phyloP scores from a whole-genome alignment of 495 filamentous ascomycete genomes.

The Oidiodendron maius region DNA sequence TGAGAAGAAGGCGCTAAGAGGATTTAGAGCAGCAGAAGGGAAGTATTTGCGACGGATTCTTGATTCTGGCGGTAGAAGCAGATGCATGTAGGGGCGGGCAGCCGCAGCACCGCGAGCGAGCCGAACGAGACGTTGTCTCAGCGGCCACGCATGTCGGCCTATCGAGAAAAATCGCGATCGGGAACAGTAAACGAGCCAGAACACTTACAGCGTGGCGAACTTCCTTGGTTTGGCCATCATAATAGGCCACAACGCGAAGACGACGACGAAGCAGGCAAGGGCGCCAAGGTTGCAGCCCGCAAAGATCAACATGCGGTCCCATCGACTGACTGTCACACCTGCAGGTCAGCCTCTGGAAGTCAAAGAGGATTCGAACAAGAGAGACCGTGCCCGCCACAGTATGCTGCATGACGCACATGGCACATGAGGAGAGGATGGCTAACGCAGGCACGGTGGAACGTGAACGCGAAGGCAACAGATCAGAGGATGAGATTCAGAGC shows the following conservation, averaged over 20 bases:
- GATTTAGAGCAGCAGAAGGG: not conserved
- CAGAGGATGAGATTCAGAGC: no score
- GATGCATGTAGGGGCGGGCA: conserved; percentile 20
- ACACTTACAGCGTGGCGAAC: conserved; percentile 92
- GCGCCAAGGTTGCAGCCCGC: conserved; percentile 87
- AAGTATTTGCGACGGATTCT: no score
- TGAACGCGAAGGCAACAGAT: conserved; percentile 1
- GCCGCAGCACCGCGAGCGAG: conserved; percentile 20
- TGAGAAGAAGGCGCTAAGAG: no score
- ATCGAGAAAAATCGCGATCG: no score
- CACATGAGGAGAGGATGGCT: conserved; percentile 17
- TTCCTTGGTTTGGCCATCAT: conserved; percentile 76
- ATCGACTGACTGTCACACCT: conserved; percentile 72
- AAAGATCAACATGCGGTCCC: conserved; percentile 93
- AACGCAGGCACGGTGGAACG: conserved; percentile 17
- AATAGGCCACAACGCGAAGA: conserved; percentile 82
- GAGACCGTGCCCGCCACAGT: conserved; percentile 13
- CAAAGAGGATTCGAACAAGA: conserved; percentile 11
- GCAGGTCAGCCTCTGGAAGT: conserved; percentile 14
- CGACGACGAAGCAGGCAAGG: conserved; percentile 83
- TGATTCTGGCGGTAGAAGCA: no score
- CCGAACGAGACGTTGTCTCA: conserved; percentile 14
- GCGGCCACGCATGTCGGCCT: no score
- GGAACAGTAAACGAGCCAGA: no score
- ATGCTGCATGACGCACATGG: conserved; percentile 19